Conservation (phyloP, 169 alveolate species). For the Babesia divergens region DNA sequence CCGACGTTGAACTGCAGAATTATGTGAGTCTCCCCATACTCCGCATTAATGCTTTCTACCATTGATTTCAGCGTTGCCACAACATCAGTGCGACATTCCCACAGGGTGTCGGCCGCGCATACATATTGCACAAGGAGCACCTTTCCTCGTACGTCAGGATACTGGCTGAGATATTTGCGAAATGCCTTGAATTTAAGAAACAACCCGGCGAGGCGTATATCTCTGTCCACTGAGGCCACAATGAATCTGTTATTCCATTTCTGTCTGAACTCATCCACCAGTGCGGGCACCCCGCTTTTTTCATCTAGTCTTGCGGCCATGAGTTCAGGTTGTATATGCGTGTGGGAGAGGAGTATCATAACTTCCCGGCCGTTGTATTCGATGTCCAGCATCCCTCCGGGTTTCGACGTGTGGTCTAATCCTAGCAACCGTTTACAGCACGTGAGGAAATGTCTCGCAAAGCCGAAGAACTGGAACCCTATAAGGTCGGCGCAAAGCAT, state of each 20-base stretch:
- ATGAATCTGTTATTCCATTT: conserved; percentile 60
- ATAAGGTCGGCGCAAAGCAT: conserved; percentile 89
- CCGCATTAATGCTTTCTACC: conserved; percentile 36
- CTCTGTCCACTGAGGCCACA: conserved; percentile 66
- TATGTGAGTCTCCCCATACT: conserved; percentile 18
- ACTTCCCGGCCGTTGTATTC: conserved; percentile 83
- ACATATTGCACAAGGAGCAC: conserved; percentile 72
- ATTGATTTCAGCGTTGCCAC: not conserved
- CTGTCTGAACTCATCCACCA: conserved; percentile 8
- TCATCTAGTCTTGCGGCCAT: conserved; percentile 8
- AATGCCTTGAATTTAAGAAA: conserved; percentile 71
- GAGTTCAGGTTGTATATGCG: conserved; percentile 55
- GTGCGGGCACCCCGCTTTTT: not conserved
- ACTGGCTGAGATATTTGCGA: conserved; percentile 63
- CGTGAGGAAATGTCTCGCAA: conserved; percentile 84
- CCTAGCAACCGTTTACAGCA: conserved; percentile 88
- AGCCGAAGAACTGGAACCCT: conserved; percentile 92
- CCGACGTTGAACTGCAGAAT: conserved; percentile 42
- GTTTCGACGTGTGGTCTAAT: conserved; percentile 79
- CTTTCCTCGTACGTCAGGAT: conserved; percentile 60
- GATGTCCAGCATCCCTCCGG: conserved; percentile 82
- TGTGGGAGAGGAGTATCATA: conserved; percentile 62
- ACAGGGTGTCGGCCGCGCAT: conserved; percentile 66
- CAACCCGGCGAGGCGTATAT: conserved; percentile 70
- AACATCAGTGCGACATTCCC: conserved; percentile 33